Base-by-base conservation (phyloP, 495 filamentous ascomycete genomes). In the Amniculicola lignicola region DNA sequence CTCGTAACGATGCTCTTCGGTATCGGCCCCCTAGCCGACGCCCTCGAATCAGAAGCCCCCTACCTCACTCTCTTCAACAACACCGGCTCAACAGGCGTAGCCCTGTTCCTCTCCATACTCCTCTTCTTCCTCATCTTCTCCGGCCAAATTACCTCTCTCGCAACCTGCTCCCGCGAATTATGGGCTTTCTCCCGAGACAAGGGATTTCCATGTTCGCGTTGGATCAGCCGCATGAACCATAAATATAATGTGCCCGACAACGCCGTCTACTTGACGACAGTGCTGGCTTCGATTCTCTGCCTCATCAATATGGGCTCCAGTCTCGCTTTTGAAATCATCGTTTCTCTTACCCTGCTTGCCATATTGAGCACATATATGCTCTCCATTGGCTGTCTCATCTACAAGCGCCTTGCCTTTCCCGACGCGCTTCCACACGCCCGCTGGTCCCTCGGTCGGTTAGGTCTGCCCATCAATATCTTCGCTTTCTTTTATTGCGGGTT, bases 171-270 rank as follows among this genome's bases (percentile, higher is more conserved):
- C 54, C 43, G 71, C 18, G 52, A 68, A 46, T 70, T 43, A 50
- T 77, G 51, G 59, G 51, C 58, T 0, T 69, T 63, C 52, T 61
- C 57, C 1, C 49, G 65, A 48, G 67, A 66, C 51, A 69, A 71
- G 52, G 67, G 67, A 63, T 74, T 44, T 69, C 79, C 15, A 66
- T 79, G 48, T 67, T 70, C 36, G 57, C 71, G 45, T 61, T 78
- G 55, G 77, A 74, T 69, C 24, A 57, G 58, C 16, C 31, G 47
- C 28, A 61, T 68, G 59, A 40, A 67, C 27, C 50, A 36, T 21
- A 63, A 57, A 28, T 63, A 57, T 38, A 46, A 59, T 23, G 56
- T 69, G 15, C 70, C 70, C 1, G 59, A 69, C 50, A 66, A 73
- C 50, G 46, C 69, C 1, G 60, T 74, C 5, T 61, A 62, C 22